Conservation (phyloP, 2,329 filamentous ascomycete genomes). For the Phialocephala subalpina region DNA sequence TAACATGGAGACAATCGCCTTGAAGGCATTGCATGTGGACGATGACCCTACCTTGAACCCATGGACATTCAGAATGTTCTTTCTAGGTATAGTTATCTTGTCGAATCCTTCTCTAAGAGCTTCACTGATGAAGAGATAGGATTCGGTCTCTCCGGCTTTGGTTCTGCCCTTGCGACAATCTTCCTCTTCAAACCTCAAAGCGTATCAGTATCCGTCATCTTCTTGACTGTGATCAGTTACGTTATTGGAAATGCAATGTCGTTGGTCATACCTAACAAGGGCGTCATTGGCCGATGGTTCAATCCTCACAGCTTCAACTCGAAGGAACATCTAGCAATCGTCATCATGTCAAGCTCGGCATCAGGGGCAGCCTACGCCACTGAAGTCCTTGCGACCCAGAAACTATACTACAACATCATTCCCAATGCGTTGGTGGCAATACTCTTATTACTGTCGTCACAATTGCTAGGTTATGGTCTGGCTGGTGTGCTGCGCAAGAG, state of each 20-base stretch:
- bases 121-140: conserved; percentile 31
- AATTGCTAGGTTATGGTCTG: conserved; percentile 57
- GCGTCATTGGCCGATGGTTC: conserved; percentile 46
- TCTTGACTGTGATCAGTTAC: conserved; percentile 54
- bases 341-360: conserved; percentile 54
- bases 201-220: conserved; percentile 53
- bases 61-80: conserved; percentile 50
- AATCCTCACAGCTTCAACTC: conserved; percentile 50
- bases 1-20: conserved; percentile 28
- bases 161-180: conserved; percentile 52
- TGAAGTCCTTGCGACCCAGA: conserved; percentile 53
- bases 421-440: conserved; percentile 48
- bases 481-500: conserved; percentile 54
- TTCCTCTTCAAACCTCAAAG: conserved; percentile 57
- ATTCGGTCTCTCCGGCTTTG: conserved; percentile 46
- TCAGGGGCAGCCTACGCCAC: conserved; percentile 44
- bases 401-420: conserved; percentile 51
- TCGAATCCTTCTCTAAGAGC: background rate
- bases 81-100: conserved; percentile 42
- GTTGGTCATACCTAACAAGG: conserved; percentile 45
- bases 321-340: conserved; percentile 48
- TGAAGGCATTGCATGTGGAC: conserved; percentile 28
- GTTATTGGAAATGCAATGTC: conserved; percentile 51
- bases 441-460: conserved; percentile 55
- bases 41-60: conserved; percentile 36